Conservation (phyloP, 2,329 filamentous ascomycete genomes). For the Cryphonectria nitschkei region DNA sequence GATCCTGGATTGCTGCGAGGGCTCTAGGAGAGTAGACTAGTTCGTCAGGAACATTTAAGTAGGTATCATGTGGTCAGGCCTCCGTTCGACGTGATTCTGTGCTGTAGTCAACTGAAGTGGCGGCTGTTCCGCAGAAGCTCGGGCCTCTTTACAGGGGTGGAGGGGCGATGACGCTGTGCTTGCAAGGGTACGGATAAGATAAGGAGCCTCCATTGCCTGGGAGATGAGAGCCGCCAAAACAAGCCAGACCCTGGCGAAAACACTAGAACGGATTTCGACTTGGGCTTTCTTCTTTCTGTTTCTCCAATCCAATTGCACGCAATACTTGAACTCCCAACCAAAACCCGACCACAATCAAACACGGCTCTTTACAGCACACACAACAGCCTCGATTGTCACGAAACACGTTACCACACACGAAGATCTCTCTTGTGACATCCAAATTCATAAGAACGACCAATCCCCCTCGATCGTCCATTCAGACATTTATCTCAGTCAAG, state of each 20-base stretch:
- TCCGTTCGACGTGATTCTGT: slow-evolving; percentile 16
- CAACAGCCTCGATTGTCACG: background rate
- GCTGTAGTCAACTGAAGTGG: slow-evolving; percentile 8
- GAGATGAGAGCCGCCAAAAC: background rate
- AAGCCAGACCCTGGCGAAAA: slow-evolving; percentile 2
- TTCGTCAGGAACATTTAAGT: background rate
- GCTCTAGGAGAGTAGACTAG: background rate
- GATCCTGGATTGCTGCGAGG: background rate
- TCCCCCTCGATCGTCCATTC: background rate
- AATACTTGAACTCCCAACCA: background rate
- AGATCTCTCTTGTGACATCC: background rate
- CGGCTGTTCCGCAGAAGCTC: slow-evolving; percentile 19
- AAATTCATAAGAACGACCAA: background rate
- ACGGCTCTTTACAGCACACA: background rate
- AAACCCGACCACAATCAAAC: background rate
- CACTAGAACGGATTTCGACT: background rate
- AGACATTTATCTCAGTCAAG: slow-evolving; percentile 42
- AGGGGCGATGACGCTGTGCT: slow-evolving; percentile 10
- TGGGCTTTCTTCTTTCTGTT: background rate
- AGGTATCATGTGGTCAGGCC: slow-evolving; percentile 12
- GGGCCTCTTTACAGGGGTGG: background rate
- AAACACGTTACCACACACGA: background rate
- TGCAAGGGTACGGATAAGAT: slow-evolving; percentile 9
- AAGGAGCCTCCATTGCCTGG: slow-evolving; percentile 1
- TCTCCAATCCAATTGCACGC: background rate